These are phyloP conservation scores for Dalbergia oliveri DNA, from an alignment of 306 rosid genomes.

Conservation along the genomic window DNA sequence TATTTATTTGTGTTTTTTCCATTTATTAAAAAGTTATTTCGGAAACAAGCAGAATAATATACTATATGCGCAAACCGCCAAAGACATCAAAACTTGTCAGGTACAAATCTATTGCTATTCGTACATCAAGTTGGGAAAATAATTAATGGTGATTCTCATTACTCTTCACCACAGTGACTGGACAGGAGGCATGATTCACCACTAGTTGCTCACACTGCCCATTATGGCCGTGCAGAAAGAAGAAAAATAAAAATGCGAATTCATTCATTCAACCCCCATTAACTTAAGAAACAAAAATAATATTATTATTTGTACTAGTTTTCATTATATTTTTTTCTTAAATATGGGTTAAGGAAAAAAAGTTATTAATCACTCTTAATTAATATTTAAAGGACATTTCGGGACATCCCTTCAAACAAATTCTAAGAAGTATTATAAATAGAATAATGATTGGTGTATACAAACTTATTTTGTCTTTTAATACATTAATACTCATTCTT, in stretches of 20 bases:
- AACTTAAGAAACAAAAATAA: constrained; percentile 4
- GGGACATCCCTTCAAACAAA: too few species aligned
- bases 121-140: constrained; percentile 6
- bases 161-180: constrained; percentile 80
- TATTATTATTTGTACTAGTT: too few species aligned
- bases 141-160: neutral
- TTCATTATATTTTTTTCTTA: too few species aligned
- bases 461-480: too few species aligned
- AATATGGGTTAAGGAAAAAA: too few species aligned
- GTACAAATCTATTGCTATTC: constrained; percentile 16
- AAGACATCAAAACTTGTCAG: neutral
- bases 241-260: neutral
- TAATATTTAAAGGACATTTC: too few species aligned
- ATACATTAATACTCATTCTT: too few species aligned
- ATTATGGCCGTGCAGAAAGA: constrained; percentile 64
- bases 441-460: too few species aligned
- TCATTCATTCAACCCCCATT: neutral
- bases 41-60: neutral
- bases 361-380: too few species aligned
- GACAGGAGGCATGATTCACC: constrained; percentile 75
- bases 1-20: too few species aligned
- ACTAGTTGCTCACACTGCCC: constrained; percentile 94
- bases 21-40: neutral
- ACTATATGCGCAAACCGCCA: neutral
- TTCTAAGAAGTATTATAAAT: too few species aligned